These are phyloP conservation scores for Graphiopsis chlorocephala DNA, from an alignment of 2,329 filamentous ascomycete species.

Conservation along the genomic window DNA sequence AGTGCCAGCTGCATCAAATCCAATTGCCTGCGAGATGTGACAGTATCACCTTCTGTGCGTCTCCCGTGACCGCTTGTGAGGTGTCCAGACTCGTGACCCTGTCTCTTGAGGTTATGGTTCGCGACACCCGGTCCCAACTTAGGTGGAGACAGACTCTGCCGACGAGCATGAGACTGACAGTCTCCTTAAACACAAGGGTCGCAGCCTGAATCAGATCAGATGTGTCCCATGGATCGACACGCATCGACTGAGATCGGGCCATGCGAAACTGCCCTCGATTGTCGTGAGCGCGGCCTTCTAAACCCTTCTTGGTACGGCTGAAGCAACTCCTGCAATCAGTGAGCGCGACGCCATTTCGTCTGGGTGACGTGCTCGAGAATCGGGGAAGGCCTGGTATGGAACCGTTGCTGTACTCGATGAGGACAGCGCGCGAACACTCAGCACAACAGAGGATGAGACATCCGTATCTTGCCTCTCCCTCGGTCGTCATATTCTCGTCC, in stretches of 20 bases:
- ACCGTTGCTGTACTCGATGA: conserved; percentile 3
- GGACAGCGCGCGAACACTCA: neutral
- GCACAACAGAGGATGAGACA: conserved; percentile 2
- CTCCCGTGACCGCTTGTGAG: neutral
- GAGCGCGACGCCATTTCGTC: neutral
- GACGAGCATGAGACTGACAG: neutral
- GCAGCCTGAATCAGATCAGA: neutral
- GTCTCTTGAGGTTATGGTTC: neutral
- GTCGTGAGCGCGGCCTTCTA: neutral
- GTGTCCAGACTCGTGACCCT: neutral
- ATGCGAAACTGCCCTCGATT: conserved; percentile 3
- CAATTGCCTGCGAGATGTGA: neutral
- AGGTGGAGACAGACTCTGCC: neutral
- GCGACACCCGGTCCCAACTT: neutral
- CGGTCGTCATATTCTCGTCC: neutral
- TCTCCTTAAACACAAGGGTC: neutral
- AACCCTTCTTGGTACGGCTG: neutral
- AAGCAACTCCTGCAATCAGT: neutral
- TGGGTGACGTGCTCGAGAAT: neutral
- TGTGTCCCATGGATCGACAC: neutral
- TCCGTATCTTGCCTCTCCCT: neutral
- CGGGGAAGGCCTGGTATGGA: neutral
- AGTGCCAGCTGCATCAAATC: neutral
- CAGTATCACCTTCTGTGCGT: neutral
- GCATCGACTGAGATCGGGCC: neutral